Evolutionary conservation across 768 basidiomycete genomes (phyloP), one percentile per base, ranked within the genome.

Genomic region (Lactifluus subvellereus): DNA sequence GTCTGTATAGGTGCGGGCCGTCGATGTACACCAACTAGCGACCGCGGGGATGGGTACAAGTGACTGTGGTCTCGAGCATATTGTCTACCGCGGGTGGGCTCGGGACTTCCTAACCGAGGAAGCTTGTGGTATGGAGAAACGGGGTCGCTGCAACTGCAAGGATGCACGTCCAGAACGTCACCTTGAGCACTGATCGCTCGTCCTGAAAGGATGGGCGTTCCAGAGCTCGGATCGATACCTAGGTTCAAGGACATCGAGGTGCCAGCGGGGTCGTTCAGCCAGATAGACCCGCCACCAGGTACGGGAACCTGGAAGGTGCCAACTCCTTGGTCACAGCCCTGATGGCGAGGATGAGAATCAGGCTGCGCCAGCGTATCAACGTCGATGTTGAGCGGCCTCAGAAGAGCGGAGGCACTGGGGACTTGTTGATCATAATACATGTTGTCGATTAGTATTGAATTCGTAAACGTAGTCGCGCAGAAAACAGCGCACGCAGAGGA

Each of bases 141-240:
- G 0, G 58, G 58, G 8, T 64, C 8, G 33, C 45, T 47, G 42
- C 63, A 64, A 14, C 58, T 37, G 14, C 63, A 64, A n/a, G 53
- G 48, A 18, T 64, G 63, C 1, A 64, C 63, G 13, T 64, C 59
- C 22, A 50, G 40, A 22, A 60, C 48, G 18, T 60, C 35, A 9
- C 63, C 63, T 16, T 37, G 54, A 1, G 58, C 20, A 3, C 35
- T 60, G n/a, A 55, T 56, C 47, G 63, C 54, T 45, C 48, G 48
- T 50, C 63, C 63, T 9, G 58, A 64, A 11, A 64, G 54, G 37
- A 64, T 35, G 18, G 63, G 63, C 6, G 63, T 60, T 32, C 63
- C 58, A 22, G 54, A 60, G 40, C 49, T 45, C 8, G 63, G 58
- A 35, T 64, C 58, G 6, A 60, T 59, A 20, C 49, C 59, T 47